Base-by-base conservation (phyloP, 306 rosid species). In the Argentina anserina region DNA sequence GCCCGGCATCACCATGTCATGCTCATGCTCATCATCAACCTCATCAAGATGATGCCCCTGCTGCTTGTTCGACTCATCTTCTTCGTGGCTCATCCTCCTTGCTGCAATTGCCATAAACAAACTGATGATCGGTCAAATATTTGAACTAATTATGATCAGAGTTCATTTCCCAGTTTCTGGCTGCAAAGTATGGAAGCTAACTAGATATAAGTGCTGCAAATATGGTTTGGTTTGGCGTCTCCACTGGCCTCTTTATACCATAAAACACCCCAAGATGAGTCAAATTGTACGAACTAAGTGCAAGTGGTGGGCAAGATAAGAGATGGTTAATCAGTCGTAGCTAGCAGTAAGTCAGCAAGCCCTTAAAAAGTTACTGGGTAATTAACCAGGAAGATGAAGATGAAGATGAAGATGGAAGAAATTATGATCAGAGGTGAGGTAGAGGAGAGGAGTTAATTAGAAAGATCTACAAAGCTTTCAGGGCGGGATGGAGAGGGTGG, bases 1-100 rank as follows among this genome's bases (percentile, higher is more conserved):
- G 0, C 99, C 99, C 0, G 97, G 99, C 99, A 95, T 95, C 5
- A 95, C 97, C 89, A 91, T 79, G 82, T 95, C 99, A 12, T 91
- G 91, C 67, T 95, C 96, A 65, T 95, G 97, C 49, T 91, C 98
- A 18, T 31, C 65, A 15, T 34, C 42, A 10, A 40, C 80, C 3
- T 25, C 46, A 0, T 20, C 28, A 36, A 61, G 40, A 4, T 50
- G 26, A 39, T 37, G 61, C 23, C 49, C 58, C 46, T 42, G 28
- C 52, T 61, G 76, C 61, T 33, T 68, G 39, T 41, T 56, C 55
- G 88, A 37, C 14, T 55, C 46, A 52, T 85, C 97, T 6, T 89
- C 87, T 6, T 89, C 87, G 2, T 84, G 90, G 66, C 79, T 82
- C 85, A 80, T 82, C 47, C 29, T 70, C n/a, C 75, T 28, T 20